These are phyloP conservation scores for Penicillium bovifimosum DNA, from an alignment of 495 filamentous ascomycete genomes.

Conservation along the genomic window DNA sequence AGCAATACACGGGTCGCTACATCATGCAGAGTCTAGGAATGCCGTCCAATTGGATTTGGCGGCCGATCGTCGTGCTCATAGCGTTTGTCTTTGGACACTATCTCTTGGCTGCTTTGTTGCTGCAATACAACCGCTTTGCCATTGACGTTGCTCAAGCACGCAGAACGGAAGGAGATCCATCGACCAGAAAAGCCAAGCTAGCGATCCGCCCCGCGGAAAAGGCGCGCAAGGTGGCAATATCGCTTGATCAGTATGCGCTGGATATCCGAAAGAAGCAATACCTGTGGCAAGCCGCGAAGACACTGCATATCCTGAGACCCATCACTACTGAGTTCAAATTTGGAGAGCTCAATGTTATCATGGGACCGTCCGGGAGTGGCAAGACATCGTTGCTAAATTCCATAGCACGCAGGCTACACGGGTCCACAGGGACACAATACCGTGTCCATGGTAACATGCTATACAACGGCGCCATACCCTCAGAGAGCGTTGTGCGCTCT, in stretches of 20 bases:
- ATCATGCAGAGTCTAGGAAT: slow-evolving; percentile 62
- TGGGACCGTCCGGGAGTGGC: slow-evolving; percentile 71
- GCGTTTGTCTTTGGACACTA: slow-evolving; percentile 55
- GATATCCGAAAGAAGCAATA: slow-evolving; percentile 53
- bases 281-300: slow-evolving; percentile 39
- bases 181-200: slow-evolving; percentile 58
- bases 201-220: slow-evolving; percentile 44
- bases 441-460: slow-evolving; percentile 51
- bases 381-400: slow-evolving; percentile 67
- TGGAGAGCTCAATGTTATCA: slow-evolving; percentile 64
- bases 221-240: slow-evolving; percentile 52
- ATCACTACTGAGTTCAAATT: slow-evolving; percentile 57
- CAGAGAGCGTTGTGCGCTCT: slow-evolving; percentile 57
- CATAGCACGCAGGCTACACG: slow-evolving; percentile 58
- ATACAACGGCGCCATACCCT: slow-evolving; percentile 63
- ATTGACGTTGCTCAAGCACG: slow-evolving; percentile 56
- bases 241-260: slow-evolving; percentile 54
- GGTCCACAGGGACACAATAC: slow-evolving; percentile 50
- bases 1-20: slow-evolving; percentile 59
- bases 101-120: slow-evolving; percentile 46
- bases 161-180: slow-evolving; percentile 48
- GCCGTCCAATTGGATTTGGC: slow-evolving; percentile 54
- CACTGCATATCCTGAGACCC: slow-evolving; percentile 56
- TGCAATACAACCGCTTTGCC: slow-evolving; percentile 54
- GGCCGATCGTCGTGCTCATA: slow-evolving; percentile 56